Conservation (phyloP, 306 rosid genomes). For the Abrus pulchellus region DNA sequence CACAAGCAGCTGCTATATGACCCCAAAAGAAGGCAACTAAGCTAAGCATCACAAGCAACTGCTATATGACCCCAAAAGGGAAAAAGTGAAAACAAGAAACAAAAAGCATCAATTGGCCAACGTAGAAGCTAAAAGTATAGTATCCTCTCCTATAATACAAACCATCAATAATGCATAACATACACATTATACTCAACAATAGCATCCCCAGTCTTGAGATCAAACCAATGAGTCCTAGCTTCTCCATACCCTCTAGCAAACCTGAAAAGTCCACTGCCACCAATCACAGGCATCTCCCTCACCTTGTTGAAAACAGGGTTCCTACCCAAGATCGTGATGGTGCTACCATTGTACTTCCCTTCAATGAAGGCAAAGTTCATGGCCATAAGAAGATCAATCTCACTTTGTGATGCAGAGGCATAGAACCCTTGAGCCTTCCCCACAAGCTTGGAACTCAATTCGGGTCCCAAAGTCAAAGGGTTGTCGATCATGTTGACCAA, state of each 20-base stretch:
- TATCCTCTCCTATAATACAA: neutral
- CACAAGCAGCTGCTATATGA: neutral
- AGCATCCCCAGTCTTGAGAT: conserved; percentile 59
- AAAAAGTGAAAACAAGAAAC: neutral
- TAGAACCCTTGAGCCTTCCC: conserved; percentile 70
- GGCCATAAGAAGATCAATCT: conserved; percentile 61
- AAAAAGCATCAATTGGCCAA: neutral
- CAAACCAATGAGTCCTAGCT: conserved; percentile 50
- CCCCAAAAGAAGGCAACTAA: neutral
- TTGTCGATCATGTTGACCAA: conserved; percentile 51
- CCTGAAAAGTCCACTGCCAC: conserved; percentile 83
- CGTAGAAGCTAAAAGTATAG: neutral
- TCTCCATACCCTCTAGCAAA: conserved; percentile 75
- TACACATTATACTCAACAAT: conserved; percentile 65
- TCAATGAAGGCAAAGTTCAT: conserved; percentile 70
- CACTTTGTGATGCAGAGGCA: conserved; percentile 57
- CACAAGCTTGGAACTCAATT: conserved; percentile 50
- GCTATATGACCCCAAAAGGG: neutral
- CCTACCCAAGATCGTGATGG: conserved; percentile 69
- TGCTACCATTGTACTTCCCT: conserved; percentile 86
- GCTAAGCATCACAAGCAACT: conserved; percentile 19
- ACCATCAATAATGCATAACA: conserved; percentile 50
- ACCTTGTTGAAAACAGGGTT: conserved; percentile 57
- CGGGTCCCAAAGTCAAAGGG: conserved; percentile 59
- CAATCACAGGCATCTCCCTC: conserved; percentile 83